These are phyloP conservation scores for Sphaerulina musiva DNA, from an alignment of 2,329 filamentous ascomycete genomes.

Conservation along the genomic window DNA sequence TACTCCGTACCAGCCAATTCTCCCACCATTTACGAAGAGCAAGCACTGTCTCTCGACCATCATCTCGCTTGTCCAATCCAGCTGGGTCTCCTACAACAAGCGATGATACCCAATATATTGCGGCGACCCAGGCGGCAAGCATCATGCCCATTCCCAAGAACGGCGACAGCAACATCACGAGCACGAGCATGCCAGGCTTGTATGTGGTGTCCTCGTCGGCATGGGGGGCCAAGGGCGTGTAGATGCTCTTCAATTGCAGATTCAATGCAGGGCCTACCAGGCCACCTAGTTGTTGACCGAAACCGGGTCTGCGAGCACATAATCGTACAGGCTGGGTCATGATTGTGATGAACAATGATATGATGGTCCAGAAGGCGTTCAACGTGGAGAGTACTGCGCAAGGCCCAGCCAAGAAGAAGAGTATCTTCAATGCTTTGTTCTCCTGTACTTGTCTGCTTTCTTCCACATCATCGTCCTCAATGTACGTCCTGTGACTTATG, in stretches of 20 bases:
- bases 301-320: constrained; percentile 44
- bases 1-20: constrained; percentile 43
- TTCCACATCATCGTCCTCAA: constrained; percentile 33
- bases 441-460: constrained; percentile 37
- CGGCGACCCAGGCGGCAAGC: constrained; percentile 53
- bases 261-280: constrained; percentile 50
- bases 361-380: constrained; percentile 50
- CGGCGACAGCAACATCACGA: constrained; percentile 51
- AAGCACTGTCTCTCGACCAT: constrained; percentile 54
- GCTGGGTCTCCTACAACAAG: constrained; percentile 56
- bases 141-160: constrained; percentile 52
- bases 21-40: constrained; percentile 56
- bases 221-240: constrained; percentile 34
- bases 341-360: constrained; percentile 47
- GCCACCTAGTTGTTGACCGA: constrained; percentile 46
- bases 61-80: constrained; percentile 51
- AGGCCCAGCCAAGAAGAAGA: constrained; percentile 49
- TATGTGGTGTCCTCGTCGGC: constrained; percentile 36
- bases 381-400: constrained; percentile 50
- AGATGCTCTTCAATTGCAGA: constrained; percentile 45
- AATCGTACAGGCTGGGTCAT: constrained; percentile 50
- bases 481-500: constrained; percentile 18
- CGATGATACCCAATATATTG: constrained; percentile 52
- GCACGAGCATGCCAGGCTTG: constrained; percentile 41
- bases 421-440: constrained; percentile 40